phyloP scores from a whole-genome alignment of 1,284 basidiomycete genomes.

The Clitocybe nebularis region DNA sequence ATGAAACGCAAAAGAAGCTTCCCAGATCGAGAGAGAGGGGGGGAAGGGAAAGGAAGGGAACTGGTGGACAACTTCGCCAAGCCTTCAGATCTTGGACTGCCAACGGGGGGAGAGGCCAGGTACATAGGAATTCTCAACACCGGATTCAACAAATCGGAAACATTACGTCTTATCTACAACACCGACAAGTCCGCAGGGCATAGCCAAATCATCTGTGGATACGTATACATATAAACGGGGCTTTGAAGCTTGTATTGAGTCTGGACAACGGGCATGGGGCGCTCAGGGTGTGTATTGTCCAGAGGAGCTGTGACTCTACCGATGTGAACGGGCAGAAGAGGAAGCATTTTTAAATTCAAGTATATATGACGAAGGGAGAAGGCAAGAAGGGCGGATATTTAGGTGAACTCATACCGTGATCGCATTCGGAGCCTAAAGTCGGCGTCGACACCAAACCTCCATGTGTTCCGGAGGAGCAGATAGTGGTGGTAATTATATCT shows the following conservation, averaged over 20 bases:
- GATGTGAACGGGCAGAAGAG: not conserved
- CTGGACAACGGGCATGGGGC: not conserved
- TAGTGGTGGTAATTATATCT: not conserved
- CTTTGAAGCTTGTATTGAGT: too few relatives aligned
- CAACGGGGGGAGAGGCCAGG: not conserved
- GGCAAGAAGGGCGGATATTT: not conserved
- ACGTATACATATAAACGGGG: too few relatives aligned
- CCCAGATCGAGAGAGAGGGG: not conserved
- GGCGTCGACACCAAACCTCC: not conserved
- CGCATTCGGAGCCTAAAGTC: not conserved
- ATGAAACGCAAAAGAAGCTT: constrained; percentile 3
- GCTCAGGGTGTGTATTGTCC: too few relatives aligned
- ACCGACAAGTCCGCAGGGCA: not conserved
- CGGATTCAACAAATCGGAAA: not conserved
- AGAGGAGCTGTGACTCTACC: not conserved
- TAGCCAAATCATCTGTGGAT: not conserved
- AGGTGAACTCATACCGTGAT: not conserved
- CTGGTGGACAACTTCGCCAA: too few relatives aligned
- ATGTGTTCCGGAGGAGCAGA: not conserved
- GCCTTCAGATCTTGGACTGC: not conserved
- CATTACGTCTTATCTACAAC: not conserved
- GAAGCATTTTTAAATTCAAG: not conserved
- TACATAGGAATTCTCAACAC: not conserved
- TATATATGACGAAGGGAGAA: constrained; percentile 1
- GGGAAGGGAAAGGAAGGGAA: too few relatives aligned